Percentiles rank a stretch among this genome's conserved stretches.
phyloP scores from a whole-genome alignment of 805 yeast species.

The Crinitomyces ghanaensis region DNA sequence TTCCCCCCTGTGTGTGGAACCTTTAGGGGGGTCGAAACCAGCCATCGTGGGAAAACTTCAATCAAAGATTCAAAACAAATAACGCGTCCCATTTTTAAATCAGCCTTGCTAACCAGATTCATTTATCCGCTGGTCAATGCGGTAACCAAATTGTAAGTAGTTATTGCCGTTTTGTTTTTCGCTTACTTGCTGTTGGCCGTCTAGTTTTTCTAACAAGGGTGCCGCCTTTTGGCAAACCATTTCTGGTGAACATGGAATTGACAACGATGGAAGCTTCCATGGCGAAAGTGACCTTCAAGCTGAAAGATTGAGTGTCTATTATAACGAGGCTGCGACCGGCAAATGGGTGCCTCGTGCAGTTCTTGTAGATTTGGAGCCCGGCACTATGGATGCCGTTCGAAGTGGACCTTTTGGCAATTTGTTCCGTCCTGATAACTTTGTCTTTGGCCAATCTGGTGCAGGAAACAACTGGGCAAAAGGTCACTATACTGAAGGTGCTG shows the following conservation, averaged over 20 bases:
- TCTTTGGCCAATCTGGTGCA: constrained; percentile 84
- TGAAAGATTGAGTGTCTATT: constrained; percentile 66
- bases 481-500: constrained; percentile 94
- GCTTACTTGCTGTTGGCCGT: background rate
- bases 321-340: constrained; percentile 74
- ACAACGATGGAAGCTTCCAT: constrained; percentile 23
- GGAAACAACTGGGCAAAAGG: constrained; percentile 98
- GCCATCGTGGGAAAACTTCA: no score
- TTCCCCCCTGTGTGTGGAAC: no score
- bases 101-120: constrained; percentile 66
- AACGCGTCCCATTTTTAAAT: no score
- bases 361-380: constrained; percentile 87
- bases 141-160: constrained; percentile 98
- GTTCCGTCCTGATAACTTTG: constrained; percentile 86
- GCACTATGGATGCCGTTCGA: constrained; percentile 78
- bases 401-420: constrained; percentile 71
- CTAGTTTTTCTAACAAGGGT: constrained; percentile 14
- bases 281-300: constrained; percentile 21
- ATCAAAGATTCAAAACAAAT: no score
- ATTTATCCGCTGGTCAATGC: constrained; percentile 95
- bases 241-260: constrained; percentile 31
- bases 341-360: constrained; percentile 92
- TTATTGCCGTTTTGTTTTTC: constrained; percentile 34
- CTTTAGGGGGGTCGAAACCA: no score
- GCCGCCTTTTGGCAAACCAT: constrained; percentile 34